Conservation (phyloP, 2,329 filamentous ascomycete species). For the Huntiella savannae region DNA sequence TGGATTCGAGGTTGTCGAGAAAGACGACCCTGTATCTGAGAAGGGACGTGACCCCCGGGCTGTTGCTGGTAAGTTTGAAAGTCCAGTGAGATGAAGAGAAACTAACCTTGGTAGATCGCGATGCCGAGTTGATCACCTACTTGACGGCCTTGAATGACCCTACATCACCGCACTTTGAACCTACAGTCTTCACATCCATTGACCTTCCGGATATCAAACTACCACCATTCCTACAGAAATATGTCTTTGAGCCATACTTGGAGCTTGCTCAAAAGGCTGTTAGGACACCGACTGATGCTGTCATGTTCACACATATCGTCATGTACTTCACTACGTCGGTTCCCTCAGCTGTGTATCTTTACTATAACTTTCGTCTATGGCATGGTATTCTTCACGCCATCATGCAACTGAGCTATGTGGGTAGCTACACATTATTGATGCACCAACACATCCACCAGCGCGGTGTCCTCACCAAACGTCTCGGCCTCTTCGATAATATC, state of each 20-base stretch:
- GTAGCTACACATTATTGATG: constrained; percentile 62
- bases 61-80: no score
- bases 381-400: constrained; percentile 47
- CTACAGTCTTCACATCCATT: constrained; percentile 24
- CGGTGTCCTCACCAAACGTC: constrained; percentile 41
- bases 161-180: constrained; percentile 23
- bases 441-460: constrained; percentile 70
- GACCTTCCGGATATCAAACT: constrained; percentile 22
- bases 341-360: constrained; percentile 48
- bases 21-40: no score
- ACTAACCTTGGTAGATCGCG: constrained; percentile 11
- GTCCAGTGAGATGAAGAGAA: not conserved
- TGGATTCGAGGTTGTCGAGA: no score
- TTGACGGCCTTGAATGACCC: constrained; percentile 26
- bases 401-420: constrained; percentile 50
- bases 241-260: constrained; percentile 41
- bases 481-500: constrained; percentile 35
- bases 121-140: constrained; percentile 18
- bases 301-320: constrained; percentile 59
- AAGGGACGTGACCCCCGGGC: no score
- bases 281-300: constrained; percentile 50
- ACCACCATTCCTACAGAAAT: constrained; percentile 23
- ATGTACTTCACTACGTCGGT: constrained; percentile 52
- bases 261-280: constrained; percentile 35
- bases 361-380: constrained; percentile 43